Base-by-base conservation (phyloP, 495 filamentous ascomycete genomes). In the Lentithecium fluviatile region DNA sequence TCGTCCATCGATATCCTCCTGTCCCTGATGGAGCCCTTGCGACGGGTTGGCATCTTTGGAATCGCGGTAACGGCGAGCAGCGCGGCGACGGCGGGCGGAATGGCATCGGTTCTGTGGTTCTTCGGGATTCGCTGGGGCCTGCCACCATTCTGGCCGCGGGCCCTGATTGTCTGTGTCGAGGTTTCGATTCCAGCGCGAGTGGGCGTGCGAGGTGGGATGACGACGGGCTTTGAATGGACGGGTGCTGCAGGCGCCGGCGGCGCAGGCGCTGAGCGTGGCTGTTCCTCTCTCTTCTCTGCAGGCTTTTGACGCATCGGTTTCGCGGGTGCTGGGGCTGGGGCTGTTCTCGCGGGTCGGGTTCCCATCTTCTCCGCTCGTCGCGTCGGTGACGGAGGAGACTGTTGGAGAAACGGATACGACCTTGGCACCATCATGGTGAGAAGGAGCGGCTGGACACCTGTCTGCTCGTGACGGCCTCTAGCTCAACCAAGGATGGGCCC, bases 41-140 rank as follows among this genome's bases (percentile, higher is more conserved):
- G 61, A 0, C 66, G 64, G 46, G 57, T 49, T 15, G 69, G 67
- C 43, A 70, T 73, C 5, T 50, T 68, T 11, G 76, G 76, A 23
- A 78, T 78, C 24, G 64, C 51, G 5, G 75, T 78, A 13, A 78
- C 67, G 42, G 76, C 76, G 6, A 78, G 69, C 34, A 78, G 55
- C 7, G 76, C 76, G 15, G 76, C 76, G 11, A 78, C 76, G 8
- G 76, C 71, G 2, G 76, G 74, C 19, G 74, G 74, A 5, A 77
- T 64, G 0, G 69, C 70, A 52, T 67, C 64, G 6, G 69, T 52
- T 37, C 66, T 67, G 62, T 77, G 75, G 19, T 57, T 62, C 13
- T 46, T 47, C 0, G 56, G 46, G 12, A 45, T 36, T n/a, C 51
- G 52, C 6, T 20, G 19, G 11, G 52, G 19, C 45, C 64, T 61